Base-by-base conservation (phyloP, 495 filamentous ascomycete species). In the Hypomontagnella submonticulosa region DNA sequence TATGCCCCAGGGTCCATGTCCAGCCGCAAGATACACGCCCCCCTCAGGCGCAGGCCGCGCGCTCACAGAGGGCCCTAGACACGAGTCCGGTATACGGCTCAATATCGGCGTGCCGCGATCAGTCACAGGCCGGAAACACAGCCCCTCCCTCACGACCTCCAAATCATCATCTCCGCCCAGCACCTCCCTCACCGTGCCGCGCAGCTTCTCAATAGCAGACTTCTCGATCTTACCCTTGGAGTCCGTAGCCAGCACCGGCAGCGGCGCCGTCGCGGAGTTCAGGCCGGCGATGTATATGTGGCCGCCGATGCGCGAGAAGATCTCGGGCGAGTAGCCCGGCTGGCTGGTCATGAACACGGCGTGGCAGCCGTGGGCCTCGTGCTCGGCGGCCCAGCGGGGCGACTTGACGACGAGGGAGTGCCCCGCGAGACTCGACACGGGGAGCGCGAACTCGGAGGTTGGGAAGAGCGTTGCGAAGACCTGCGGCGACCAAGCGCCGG, bases 1-100 rank as follows among this genome's bases (percentile, higher is more conserved):
- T 15, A 90, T 90, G 0, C 89, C 89, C 89, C 88, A 91, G 9
- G 89, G 85, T 1, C 89, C 89, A 77, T 93, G 91, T 0, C 91
- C 91, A 7, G 89, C 77, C 0, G 87, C 87, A 16, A 93, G 68
- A 70, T 85, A 92, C 8, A 95, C 87, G 0, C 90, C 89, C 0
- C 88, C 88, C 5, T 82, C 81, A 2, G 65, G 67, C 0, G 66
- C 63, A 19, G 79, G 76, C 54, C 73, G 79, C 18, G 85, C 71
- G 9, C 72, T 74, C 42, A 74, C 63, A 1, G 73, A 72, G 8
- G 41, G 33, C 4, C 87, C 89, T 15, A 91, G 75, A 30, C 81
- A 73, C 23, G 67, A 62, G 49, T 89, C 85, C 4, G 76, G 67
- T 0, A 93, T 73, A 19, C 84, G 75, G 4, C 76, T 73, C 11